phyloP scores from a whole-genome alignment of 108 stramenopile species.

The Discostella stelligeroides region DNA sequence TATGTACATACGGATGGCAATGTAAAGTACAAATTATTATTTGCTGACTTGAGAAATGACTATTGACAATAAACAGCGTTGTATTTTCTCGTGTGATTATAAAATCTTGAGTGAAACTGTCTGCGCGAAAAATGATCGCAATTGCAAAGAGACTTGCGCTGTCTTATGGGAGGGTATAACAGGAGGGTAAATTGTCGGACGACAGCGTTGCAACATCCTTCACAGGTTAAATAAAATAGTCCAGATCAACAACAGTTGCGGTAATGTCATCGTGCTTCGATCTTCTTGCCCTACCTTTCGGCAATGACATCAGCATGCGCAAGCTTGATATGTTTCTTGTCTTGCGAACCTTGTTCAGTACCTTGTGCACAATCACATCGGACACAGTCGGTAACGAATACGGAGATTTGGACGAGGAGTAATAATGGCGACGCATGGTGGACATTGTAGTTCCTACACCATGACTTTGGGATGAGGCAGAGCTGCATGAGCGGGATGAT shows the following conservation, averaged over 20 bases:
- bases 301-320: conserved; percentile 77
- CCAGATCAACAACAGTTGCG: conserved; percentile 76
- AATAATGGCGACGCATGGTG: conserved; percentile 17
- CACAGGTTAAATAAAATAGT: not conserved
- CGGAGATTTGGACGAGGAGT: conserved; percentile 30
- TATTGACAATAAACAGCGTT: no score
- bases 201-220: not conserved
- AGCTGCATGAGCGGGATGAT: conserved; percentile 42
- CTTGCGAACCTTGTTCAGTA: conserved; percentile 85
- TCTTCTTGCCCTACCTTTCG: conserved; percentile 78
- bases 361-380: conserved; percentile 79
- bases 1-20: no score
- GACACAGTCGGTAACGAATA: conserved; percentile 64
- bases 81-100: no score
- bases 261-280: conserved; percentile 92
- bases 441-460: conserved; percentile 3
- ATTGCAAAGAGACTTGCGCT: no score
- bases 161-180: no score
- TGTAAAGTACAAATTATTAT: no score
- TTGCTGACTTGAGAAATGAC: no score
- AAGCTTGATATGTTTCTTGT: conserved; percentile 79
- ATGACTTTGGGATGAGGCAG: conserved; percentile 51
- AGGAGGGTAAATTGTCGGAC: no score
- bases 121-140: no score
- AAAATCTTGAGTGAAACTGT: no score